Base-by-base conservation (phyloP, 495 filamentous ascomycete genomes). In the Niebla homalea region DNA sequence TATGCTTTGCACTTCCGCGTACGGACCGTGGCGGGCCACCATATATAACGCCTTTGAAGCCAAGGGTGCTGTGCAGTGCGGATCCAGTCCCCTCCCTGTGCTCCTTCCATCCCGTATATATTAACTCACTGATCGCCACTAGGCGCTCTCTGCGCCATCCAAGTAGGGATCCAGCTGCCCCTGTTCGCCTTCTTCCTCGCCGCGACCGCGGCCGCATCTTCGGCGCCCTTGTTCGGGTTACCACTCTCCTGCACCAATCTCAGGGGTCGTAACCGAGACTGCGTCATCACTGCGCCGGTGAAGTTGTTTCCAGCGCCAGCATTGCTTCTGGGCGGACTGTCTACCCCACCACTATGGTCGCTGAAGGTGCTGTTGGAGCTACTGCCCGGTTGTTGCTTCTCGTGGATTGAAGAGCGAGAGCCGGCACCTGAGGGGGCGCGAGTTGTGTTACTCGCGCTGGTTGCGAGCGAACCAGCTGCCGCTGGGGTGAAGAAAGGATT, bases 181-280 rank as follows among this genome's bases (percentile, higher is more conserved):
- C 79, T 62, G 60, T 81, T 81, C 10, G 73, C 76, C 62, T 73
- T 77, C 64, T 76, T 78, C 48, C 72, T 68, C 23, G 70, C 71
- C 46, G 67, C 68, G 5, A 47, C 36, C 10, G 22, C 46, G 3
- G 51, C 51, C 46, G 72, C 69, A 36, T 74, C 70, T 40, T 74
- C 72, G 41, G 70, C 66, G n/a, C 37, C 37, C 36, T 23, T 43
- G 16, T 10, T 16, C 36, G 56, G 47, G 23, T 37, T 51, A 25
- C 66, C 62, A 26, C 71, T 75, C 59, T 78, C 85, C 66, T 88
- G 84, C 48, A 98, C 92, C 11, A 98, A 73, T 37, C 90, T 72
- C 60, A 98, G 67, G 1, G 92, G 92, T 26, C 92, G 75, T 44
- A 93, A 74, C 59, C 87, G 87, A 55, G 80, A 89, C 64, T 85